phyloP scores from a whole-genome alignment of 1,284 basidiomycete species.

The Puccinia sorghi region DNA sequence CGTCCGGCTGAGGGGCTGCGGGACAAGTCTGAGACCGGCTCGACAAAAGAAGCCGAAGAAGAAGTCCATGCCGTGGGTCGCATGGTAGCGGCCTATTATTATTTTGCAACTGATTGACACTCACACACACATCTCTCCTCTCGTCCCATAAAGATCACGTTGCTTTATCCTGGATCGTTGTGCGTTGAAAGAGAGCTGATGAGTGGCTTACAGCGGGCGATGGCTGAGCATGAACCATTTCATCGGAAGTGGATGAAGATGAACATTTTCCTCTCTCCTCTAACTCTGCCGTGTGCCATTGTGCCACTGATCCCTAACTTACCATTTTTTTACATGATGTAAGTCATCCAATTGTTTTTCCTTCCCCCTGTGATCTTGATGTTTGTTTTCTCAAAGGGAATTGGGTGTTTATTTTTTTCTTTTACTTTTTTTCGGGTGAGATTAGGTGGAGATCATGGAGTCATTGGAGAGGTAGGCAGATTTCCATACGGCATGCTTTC shows the following conservation, averaged over 20 bases:
- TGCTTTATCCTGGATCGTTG: conserved; percentile 16
- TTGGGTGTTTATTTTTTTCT: not conserved
- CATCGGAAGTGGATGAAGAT: conserved; percentile 43
- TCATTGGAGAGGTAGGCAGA: conserved; percentile 38
- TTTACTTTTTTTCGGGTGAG: not conserved
- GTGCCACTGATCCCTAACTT: conserved; percentile 30
- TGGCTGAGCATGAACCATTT: conserved; percentile 14
- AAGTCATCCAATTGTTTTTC: not conserved
- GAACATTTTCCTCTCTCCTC: conserved; percentile 23
- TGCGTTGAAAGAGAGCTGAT: conserved; percentile 3
- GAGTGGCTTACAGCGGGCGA: not conserved
- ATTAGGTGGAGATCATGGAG: conserved; percentile 39
- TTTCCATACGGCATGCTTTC: not conserved
- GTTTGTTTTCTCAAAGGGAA: not conserved
- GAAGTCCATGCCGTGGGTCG: not conserved
- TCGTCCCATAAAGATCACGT: not conserved
- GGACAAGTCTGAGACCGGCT: not conserved
- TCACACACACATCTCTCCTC: not conserved
- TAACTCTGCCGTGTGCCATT: conserved; percentile 31
- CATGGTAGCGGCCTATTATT: not conserved
- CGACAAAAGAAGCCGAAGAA: not conserved
- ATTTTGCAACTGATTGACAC: not conserved
- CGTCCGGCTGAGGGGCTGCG: not conserved
- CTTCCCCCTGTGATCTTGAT: too few species aligned
- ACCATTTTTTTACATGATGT: conserved; percentile 41